Conservation (phyloP, 148 eudicot species). For the Rhododendron williamsianum region DNA sequence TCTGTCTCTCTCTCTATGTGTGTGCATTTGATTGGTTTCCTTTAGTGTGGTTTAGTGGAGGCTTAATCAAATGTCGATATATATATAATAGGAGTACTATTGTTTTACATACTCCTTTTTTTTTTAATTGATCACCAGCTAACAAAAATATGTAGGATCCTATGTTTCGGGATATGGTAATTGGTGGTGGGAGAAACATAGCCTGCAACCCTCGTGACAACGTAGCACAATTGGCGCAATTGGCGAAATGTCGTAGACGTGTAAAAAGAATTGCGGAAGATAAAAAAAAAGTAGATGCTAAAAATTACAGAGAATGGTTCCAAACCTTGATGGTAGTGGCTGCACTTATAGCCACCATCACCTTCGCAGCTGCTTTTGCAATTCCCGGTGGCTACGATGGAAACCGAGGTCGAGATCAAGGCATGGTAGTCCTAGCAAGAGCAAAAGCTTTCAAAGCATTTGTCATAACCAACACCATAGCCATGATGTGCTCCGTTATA, state of each 20-base stretch:
- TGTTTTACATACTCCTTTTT: too few species aligned
- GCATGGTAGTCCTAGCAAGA: neutral
- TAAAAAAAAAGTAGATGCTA: too few species aligned
- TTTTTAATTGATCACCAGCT: too few species aligned
- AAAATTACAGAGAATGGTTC: neutral
- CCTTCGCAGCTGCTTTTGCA: neutral
- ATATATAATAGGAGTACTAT: too few species aligned
- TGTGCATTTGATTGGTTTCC: too few species aligned
- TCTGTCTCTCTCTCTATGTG: neutral
- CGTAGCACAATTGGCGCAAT: neutral
- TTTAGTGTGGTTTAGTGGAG: too few species aligned
- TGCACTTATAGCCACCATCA: neutral
- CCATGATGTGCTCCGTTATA: neutral
- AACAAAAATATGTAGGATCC: neutral
- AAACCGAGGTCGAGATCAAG: neutral
- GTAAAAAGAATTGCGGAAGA: neutral
- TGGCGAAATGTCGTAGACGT: neutral
- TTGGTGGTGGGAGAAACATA: neutral
- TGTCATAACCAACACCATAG: neutral
- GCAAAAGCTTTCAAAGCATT: neutral
- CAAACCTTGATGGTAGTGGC: neutral
- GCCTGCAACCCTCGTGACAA: neutral
- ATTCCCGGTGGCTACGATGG: neutral
- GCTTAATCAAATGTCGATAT: too few species aligned
- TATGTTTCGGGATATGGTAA: neutral